phyloP scores from a whole-genome alignment of 164 flowering plant species.

The Dillenia suffruticosa region DNA sequence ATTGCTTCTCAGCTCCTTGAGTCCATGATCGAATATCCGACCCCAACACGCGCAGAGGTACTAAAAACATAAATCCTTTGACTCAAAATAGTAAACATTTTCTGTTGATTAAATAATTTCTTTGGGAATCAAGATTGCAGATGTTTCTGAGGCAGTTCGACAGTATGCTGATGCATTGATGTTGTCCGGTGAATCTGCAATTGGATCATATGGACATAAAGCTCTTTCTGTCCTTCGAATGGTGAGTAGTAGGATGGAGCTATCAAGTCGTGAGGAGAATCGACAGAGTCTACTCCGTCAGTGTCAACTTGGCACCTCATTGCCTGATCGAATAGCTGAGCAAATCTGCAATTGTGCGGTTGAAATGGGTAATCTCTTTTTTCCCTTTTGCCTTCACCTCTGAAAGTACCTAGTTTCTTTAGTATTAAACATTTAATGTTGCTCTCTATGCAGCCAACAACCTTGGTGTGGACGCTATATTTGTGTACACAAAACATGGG shows the following conservation, averaged over 20 bases:
- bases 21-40: conserved; percentile 92
- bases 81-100: not conserved
- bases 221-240: conserved; percentile 68
- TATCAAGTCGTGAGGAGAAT: conserved; percentile 66
- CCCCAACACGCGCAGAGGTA: conserved; percentile 97
- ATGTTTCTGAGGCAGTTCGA: conserved; percentile 88
- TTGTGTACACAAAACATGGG: conserved; percentile 79
- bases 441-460: conserved; percentile 59
- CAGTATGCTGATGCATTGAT: conserved; percentile 89
- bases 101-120: conserved; percentile 1
- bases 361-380: conserved; percentile 56
- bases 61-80: not conserved
- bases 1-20: conserved; percentile 93
- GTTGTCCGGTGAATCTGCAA: conserved; percentile 94
- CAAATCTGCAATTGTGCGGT: conserved; percentile 74
- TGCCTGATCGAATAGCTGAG: conserved; percentile 66
- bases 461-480: conserved; percentile 80
- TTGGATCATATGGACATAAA: conserved; percentile 63
- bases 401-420: too few relatives aligned
- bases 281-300: conserved; percentile 31
- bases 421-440: not conserved
- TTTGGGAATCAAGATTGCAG: conserved; percentile 58
- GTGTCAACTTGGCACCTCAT: conserved; percentile 41
- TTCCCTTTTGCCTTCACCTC: not conserved
- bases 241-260: conserved; percentile 66